These are phyloP conservation scores for Endothia cerciana DNA, from an alignment of 2,329 filamentous ascomycete genomes.

Conservation along the genomic window DNA sequence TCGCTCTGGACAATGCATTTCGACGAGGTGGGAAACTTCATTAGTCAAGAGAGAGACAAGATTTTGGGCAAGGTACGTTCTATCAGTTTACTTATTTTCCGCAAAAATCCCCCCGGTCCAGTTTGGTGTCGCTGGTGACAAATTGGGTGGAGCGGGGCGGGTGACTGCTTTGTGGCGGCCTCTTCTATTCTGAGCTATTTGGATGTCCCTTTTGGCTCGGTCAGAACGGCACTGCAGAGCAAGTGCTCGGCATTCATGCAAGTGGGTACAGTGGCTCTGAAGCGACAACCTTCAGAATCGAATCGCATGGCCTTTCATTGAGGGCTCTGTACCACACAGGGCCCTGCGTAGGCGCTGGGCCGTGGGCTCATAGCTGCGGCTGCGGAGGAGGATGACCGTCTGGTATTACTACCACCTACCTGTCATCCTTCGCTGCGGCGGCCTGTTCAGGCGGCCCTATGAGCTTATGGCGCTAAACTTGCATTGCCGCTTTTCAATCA, in stretches of 20 bases:
- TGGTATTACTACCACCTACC: conserved; percentile 5
- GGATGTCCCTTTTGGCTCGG: not conserved
- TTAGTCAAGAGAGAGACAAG: conserved; percentile 84
- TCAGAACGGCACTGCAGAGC: conserved; percentile 5
- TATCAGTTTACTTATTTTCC: conserved; percentile 27
- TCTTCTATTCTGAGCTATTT: conserved; percentile 16
- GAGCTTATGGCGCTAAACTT: conserved; percentile 11
- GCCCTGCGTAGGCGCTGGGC: conserved; percentile 21
- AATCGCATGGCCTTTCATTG: not conserved
- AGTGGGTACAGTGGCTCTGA: not conserved
- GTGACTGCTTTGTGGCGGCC: conserved; percentile 10
- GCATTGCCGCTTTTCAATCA: not conserved
- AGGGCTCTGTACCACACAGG: conserved; percentile 4
- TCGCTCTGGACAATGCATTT: conserved; percentile 79
- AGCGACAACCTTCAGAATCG: not conserved
- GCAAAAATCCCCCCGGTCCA: conserved; percentile 19
- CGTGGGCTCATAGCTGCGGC: conserved; percentile 16
- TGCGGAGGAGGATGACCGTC: conserved; percentile 10
- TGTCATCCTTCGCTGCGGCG: conserved; percentile 23
- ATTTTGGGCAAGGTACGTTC: conserved; percentile 75
- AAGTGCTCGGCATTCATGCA: not conserved
- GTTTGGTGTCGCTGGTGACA: not conserved
- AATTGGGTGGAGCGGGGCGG: conserved; percentile 1
- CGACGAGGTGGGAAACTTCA: conserved; percentile 81
- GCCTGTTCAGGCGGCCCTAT: conserved; percentile 17